Base-by-base conservation (phyloP, 1,284 basidiomycete genomes). In the Tylopilus sp. region DNA sequence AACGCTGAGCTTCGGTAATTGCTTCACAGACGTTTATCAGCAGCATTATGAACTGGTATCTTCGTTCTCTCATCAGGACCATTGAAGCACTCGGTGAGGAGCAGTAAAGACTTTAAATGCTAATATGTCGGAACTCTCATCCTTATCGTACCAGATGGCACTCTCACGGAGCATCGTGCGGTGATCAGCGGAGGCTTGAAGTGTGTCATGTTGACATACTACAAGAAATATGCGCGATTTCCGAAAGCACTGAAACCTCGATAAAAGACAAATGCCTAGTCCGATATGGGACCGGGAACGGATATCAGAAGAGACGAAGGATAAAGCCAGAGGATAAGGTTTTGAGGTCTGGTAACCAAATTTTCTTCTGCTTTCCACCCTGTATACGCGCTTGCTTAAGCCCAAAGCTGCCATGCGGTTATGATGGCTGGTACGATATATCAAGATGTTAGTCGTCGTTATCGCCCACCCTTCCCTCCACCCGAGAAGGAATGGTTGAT, bases 11-110 rank as follows among this genome's bases (percentile, higher is more conserved):
- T 47, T 54, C 36, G 21, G 29, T 25, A 26, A 21, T 38, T 44
- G 34, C 40, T 49, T 57, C 35, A 41, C 48, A 33, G 33, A 34
- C 25, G 29, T 43, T n/a, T 36, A 19, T 55, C 12, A 16, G 15
- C 19, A 41, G 23, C 25, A 18, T 19, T 16, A n/a, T 36, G 41
- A 35, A 21, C 18, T 33, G 25, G 46, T 36, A 33, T n/a, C 31
- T 31, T 25, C 44, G 13, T 38, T 41, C 34, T 18, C n/a, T 37
- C 30, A 31, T 29, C 41, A 36, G 25, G 33, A 12, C 36, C 35
- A 4, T 13, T 51, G 10, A 30, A 25, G 11, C 23, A n/a, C 9
- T 15, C 1, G 9, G 7, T 16, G 13, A 28, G 28, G 2, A 6
- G 12, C 3, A 19, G 23, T 12, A n/a, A 30, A 41, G 16, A 28